These are phyloP conservation scores for Botrytis paeoniae DNA, from an alignment of 2,329 filamentous ascomycete species.

Conservation along the genomic window DNA sequence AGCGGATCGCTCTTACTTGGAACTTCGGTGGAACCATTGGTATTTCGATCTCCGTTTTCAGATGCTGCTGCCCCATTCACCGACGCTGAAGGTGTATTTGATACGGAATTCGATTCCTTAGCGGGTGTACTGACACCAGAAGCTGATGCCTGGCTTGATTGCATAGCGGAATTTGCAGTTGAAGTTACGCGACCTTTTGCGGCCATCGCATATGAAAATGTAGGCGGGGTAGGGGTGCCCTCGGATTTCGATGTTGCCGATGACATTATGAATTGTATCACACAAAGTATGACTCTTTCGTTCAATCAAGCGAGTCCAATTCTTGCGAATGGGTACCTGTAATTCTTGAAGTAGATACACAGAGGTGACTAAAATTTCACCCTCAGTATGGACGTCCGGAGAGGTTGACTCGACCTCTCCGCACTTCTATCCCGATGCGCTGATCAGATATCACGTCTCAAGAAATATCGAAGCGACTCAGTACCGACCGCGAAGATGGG, in stretches of 20 bases:
- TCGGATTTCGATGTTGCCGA: constrained; percentile 40
- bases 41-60: constrained; percentile 31
- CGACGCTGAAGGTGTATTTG: constrained; percentile 31
- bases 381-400: constrained; percentile 39
- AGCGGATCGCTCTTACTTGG: constrained; percentile 26
- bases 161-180: constrained; percentile 30
- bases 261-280: constrained; percentile 41
- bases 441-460: constrained; percentile 23
- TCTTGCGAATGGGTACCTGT: constrained; percentile 4
- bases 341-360: constrained; percentile 21
- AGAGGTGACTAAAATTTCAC: constrained; percentile 29
- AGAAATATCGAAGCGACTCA: constrained; percentile 3
- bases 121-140: constrained; percentile 36
- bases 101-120: constrained; percentile 33
- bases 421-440: constrained; percentile 33
- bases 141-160: constrained; percentile 33
- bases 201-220: constrained; percentile 94
- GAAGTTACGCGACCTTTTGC: constrained; percentile 66
- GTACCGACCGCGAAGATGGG: background rate
- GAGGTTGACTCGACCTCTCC: constrained; percentile 41
- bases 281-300: constrained; percentile 9
- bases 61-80: constrained; percentile 28
- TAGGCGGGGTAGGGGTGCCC: constrained; percentile 43
- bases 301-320: constrained; percentile 14
- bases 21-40: constrained; percentile 30